These are phyloP conservation scores for Coprinopsis marcescibilis DNA, from an alignment of 768 basidiomycete species.

Conservation along the genomic window DNA sequence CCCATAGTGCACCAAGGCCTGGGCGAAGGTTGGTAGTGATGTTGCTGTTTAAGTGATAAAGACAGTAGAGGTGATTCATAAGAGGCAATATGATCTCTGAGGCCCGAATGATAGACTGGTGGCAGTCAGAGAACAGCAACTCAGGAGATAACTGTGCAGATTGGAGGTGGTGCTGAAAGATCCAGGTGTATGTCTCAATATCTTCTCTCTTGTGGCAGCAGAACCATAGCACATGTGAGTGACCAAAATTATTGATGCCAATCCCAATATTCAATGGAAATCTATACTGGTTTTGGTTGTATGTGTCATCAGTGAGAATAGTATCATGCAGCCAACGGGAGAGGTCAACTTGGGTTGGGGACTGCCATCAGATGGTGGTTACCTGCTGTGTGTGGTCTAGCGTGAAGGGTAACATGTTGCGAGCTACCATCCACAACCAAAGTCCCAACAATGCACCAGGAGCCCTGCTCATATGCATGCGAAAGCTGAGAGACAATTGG, in stretches of 20 bases:
- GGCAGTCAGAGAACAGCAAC: constrained; percentile 11
- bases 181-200: constrained; percentile 14
- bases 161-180: constrained; percentile 15
- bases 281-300: constrained; percentile 18
- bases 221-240: constrained; percentile 20
- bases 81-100: constrained; percentile 5
- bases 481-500: no score
- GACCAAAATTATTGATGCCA: constrained; percentile 14
- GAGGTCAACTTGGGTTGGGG: constrained; percentile 14
- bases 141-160: constrained; percentile 7
- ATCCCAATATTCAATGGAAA: constrained; percentile 20
- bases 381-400: no score
- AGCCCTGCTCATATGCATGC: no score
- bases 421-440: no score
- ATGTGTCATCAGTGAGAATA: constrained; percentile 19
- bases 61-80: constrained; percentile 15
- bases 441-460: no score
- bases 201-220: constrained; percentile 17
- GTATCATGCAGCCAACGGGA: constrained; percentile 13
- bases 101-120: constrained; percentile 10
- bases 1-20: constrained; percentile 16
- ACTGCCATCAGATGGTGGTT: constrained; percentile 22
- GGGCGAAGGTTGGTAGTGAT: constrained; percentile 16
- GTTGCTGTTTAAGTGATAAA: constrained; percentile 25
- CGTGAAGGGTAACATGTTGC: no score